Evolutionary conservation across 345 rosid genomes (phyloP).

Genomic region (Eucalyptus marginata): DNA sequence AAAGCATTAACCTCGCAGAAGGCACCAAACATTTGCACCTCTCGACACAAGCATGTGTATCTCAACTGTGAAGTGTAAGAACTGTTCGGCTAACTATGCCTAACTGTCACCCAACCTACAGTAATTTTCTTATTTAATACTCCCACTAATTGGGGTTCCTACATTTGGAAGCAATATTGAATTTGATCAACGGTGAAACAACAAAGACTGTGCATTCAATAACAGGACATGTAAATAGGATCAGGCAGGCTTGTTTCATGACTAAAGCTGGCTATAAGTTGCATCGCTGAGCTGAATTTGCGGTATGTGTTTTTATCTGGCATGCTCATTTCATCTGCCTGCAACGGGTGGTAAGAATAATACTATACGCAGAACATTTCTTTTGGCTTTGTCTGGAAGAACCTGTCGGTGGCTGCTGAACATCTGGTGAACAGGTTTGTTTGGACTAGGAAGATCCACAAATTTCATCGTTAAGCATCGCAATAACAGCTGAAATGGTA

Average conservation of each 20-base stretch:
- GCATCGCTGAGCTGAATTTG: neutral
- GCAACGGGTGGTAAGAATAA: neutral
- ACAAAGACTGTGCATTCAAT: neutral
- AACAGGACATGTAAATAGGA: neutral
- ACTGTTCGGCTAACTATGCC: neutral
- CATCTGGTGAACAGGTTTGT: neutral
- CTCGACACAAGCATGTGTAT: neutral
- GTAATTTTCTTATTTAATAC: neutral
- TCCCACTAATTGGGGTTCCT: neutral
- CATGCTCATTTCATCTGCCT: neutral
- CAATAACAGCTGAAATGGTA: neutral
- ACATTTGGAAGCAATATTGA: neutral
- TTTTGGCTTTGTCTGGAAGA: neutral
- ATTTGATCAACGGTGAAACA: neutral
- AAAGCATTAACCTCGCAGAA: too few species aligned
- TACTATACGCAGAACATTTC: neutral
- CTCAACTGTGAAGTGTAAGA: neutral
- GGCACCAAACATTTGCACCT: too few species aligned
- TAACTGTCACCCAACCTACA: neutral
- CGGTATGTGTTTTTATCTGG: too few species aligned
- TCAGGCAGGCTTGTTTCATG: too few species aligned
- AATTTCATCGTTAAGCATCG: conserved; percentile 1
- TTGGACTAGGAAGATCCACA: neutral
- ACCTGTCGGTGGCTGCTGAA: neutral
- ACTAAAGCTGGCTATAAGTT: neutral